Evolutionary conservation across 1,139 yeast genomes (phyloP).

Genomic region (Pichia sp.): DNA sequence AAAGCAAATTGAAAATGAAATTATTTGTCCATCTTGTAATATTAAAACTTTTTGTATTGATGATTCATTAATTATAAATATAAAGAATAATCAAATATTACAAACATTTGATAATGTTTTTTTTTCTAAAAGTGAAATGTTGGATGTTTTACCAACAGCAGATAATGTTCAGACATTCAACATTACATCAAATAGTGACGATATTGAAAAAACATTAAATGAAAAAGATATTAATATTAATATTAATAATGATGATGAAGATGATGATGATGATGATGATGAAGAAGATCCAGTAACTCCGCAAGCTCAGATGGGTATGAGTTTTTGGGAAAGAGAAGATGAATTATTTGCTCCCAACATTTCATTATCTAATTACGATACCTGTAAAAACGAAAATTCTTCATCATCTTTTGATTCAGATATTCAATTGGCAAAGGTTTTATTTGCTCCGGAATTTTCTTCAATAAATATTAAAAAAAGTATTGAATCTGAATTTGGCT

Average conservation of each 20-base stretch:
- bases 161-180: slow-evolving; percentile 1
- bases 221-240: neutral
- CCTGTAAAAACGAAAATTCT: neutral
- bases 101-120: slow-evolving; percentile 1
- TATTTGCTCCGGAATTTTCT: slow-evolving; percentile 17
- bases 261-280: neutral
- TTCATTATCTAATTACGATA: neutral
- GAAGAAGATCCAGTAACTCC: slow-evolving; percentile 18
- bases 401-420: slow-evolving; percentile 1
- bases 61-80: neutral
- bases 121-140: slow-evolving; percentile 1
- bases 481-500: slow-evolving; percentile 13
- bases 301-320: slow-evolving; percentile 17
- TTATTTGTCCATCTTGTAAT: slow-evolving; percentile 16
- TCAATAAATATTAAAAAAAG: slow-evolving; percentile 5
- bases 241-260: neutral
- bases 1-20: slow-evolving; percentile 1
- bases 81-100: neutral
- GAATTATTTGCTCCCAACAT: neutral
- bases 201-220: neutral
- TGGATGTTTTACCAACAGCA: slow-evolving; percentile 1
- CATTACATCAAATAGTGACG: neutral
- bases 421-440: slow-evolving; percentile 13
- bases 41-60: slow-evolving; percentile 3
- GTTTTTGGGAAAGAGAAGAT: slow-evolving; percentile 15